Base-by-base conservation (phyloP, 1,139 yeast species). In the Candida dubliniensis region DNA sequence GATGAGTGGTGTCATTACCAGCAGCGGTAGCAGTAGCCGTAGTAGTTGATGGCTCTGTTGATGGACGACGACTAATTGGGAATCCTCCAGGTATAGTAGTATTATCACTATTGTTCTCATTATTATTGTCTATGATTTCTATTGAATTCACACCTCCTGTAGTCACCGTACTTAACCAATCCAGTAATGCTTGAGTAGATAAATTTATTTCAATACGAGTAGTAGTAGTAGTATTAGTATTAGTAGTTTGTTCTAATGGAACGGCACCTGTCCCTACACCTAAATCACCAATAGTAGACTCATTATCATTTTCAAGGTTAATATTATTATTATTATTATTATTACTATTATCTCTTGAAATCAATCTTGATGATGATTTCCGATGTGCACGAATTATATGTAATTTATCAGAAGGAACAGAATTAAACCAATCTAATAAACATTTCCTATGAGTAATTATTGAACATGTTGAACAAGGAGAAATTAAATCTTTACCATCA, bases 391-490 rank as follows among this genome's bases (percentile, higher is more conserved):
- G 60, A n/a, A 63, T 50, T 0, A 66, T 49, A 29, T 58, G 58
- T 18, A 67, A 46, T 42, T 66, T 65, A 39, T 65, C 64, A 10
- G 61, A 46, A 3, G 72, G 69, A 14, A 72, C 56, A 6, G 74
- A 61, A 48, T 67, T 64, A 55, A 71, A 68, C 77, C 78, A 74
- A 47, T 73, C 78, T 11, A 69, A 46, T 26, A 74, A 55, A 47
- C 79, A 74, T 48, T 67, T 70, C 31, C 69, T 55, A 55, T 74
- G 79, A 25, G 71, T 57, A 4, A 60, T 60, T 33, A 74, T 46
- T 10, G 67, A 59, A 49, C 79, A 74, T 1, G 74, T 67, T 14
- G 63, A 46, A 51, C 79, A 74, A 0, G 78, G 78, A n/a, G 57
- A 56, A 12, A 73, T 53, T 41, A 74, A 54, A 45, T 69, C 75